Evolutionary conservation across 768 basidiomycete genomes (phyloP).

Genomic region (Pleurotus tuoliensis): DNA sequence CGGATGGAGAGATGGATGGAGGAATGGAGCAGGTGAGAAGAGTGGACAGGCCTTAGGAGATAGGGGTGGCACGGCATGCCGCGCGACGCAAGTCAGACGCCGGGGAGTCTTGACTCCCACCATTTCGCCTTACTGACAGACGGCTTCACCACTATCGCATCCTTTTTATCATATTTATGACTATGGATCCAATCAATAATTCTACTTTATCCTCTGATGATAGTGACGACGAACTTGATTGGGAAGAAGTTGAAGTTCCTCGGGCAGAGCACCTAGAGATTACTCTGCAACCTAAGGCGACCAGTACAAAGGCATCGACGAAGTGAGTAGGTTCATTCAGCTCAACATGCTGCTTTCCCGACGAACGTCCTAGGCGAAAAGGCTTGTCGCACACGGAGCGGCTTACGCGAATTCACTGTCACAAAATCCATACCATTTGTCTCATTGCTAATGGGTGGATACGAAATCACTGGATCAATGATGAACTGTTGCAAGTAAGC

Average conservation of each 20-base stretch:
- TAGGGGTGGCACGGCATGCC: too few species aligned
- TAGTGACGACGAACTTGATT: constrained; percentile 71
- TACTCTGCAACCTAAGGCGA: constrained; percentile 46
- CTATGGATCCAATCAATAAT: neutral
- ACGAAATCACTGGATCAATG: constrained; percentile 84
- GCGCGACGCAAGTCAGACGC: too few species aligned
- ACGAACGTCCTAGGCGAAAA: constrained; percentile 34
- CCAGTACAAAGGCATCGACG: constrained; percentile 21
- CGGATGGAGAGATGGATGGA: too few species aligned
- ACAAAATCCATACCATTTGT: constrained; percentile 87
- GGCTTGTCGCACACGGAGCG: constrained; percentile 65
- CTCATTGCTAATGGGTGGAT: constrained; percentile 69
- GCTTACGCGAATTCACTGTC: constrained; percentile 68
- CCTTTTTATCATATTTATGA: neutral
- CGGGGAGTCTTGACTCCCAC: too few species aligned
- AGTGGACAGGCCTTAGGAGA: too few species aligned
- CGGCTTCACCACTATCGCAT: neutral
- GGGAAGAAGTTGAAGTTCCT: constrained; percentile 74
- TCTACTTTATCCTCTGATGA: constrained; percentile 22
- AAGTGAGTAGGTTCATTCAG: constrained; percentile 1
- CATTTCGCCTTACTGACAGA: too few species aligned
- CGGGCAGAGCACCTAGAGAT: constrained; percentile 63
- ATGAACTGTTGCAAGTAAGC: constrained; percentile 76
- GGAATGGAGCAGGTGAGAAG: too few species aligned
- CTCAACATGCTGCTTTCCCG: constrained; percentile 41